phyloP scores from a whole-genome alignment of 106 monocot species.

The Platanthera zijinensis region DNA sequence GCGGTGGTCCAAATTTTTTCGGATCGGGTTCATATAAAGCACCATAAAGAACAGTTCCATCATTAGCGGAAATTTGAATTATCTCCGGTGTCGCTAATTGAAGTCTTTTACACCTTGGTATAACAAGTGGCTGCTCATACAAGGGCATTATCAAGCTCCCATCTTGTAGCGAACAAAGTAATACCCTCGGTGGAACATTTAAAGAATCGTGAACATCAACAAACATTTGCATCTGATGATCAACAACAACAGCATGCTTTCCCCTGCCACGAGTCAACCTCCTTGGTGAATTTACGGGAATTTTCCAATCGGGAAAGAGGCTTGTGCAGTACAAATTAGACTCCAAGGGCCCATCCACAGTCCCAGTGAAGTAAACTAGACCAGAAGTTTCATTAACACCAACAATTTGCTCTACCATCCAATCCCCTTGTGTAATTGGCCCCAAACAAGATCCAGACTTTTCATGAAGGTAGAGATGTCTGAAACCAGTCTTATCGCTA shows the following conservation, averaged over 20 bases:
- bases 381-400: conserved; percentile 87
- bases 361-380: conserved; percentile 81
- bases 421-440: conserved; percentile 84
- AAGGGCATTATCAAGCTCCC: conserved; percentile 66
- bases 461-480: conserved; percentile 92
- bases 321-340: conserved; percentile 56
- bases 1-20: conserved; percentile 82
- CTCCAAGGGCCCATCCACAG: conserved; percentile 79
- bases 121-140: conserved; percentile 56
- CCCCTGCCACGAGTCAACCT: conserved; percentile 78
- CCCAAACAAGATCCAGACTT: conserved; percentile 68
- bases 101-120: conserved; percentile 37
- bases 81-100: conserved; percentile 68
- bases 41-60: conserved; percentile 73
- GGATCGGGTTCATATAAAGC: conserved; percentile 78
- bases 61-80: conserved; percentile 48
- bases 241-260: conserved; percentile 75
- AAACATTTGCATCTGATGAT: conserved; percentile 86
- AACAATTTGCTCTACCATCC: conserved; percentile 95
- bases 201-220: conserved; percentile 87
- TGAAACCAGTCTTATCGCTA: conserved; percentile 87
- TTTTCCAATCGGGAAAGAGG: conserved; percentile 66
- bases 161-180: conserved; percentile 71
- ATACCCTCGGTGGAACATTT: conserved; percentile 56
- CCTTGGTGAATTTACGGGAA: conserved; percentile 54